phyloP scores from a whole-genome alignment of 805 yeast genomes.

The Hanseniaspora thailandica region DNA sequence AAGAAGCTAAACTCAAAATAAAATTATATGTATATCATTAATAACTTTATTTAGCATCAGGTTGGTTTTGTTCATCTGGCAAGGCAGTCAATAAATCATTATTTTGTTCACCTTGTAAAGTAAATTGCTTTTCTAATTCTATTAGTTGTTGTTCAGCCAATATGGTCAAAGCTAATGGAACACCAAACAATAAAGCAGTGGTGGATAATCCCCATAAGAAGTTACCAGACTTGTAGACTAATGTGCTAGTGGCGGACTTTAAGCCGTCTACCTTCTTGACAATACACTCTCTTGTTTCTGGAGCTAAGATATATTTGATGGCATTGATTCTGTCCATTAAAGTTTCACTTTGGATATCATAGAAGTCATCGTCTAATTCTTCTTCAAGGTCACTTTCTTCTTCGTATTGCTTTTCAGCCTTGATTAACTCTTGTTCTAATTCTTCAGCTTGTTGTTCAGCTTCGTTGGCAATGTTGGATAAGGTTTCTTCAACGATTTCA shows the following conservation, averaged over 20 bases:
- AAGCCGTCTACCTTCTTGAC: conserved; percentile 28
- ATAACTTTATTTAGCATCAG: conserved; percentile 13
- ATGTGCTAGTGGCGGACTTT: background rate
- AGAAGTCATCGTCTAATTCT: conserved; percentile 42
- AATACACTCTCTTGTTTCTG: conserved; percentile 57
- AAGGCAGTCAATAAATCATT: conserved; percentile 50
- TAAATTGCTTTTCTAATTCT: conserved; percentile 88
- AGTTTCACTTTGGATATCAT: conserved; percentile 76
- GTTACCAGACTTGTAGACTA: conserved; percentile 52
- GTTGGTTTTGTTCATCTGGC: conserved; percentile 43
- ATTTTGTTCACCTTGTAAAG: conserved; percentile 58
- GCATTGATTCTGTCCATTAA: conserved; percentile 79
- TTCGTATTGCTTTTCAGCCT: conserved; percentile 29
- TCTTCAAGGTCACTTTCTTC: conserved; percentile 34
- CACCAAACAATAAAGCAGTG: conserved; percentile 74
- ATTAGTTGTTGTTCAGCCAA: conserved; percentile 85
- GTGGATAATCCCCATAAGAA: conserved; percentile 79
- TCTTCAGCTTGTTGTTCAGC: conserved; percentile 26
- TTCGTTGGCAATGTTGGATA: conserved; percentile 28
- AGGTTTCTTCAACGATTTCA: conserved; percentile 44
- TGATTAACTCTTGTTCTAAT: conserved; percentile 27
- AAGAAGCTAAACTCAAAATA: conserved; percentile 1
- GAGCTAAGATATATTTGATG: conserved; percentile 81
- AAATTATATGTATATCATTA: background rate
- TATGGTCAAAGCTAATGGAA: conserved; percentile 81